phyloP scores from a whole-genome alignment of 2,329 filamentous ascomycete genomes.

The Hypoxylon sp. region DNA sequence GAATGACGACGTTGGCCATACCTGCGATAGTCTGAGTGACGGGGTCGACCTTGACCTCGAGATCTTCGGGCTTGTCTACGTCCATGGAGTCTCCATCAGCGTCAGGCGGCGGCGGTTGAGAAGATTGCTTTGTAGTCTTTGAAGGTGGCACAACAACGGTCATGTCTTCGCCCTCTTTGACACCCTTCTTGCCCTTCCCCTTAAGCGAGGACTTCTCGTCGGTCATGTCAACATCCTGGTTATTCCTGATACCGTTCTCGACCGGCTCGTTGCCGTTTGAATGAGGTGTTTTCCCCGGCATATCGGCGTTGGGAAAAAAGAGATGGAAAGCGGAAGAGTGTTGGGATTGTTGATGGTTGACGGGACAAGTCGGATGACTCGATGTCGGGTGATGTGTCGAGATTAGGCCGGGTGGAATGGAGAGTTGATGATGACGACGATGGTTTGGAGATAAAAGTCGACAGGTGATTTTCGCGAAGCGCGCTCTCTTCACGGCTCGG shows the following conservation, averaged over 20 bases:
- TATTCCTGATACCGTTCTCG: conserved; percentile 75
- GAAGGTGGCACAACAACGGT: conserved; percentile 82
- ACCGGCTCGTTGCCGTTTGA: conserved; percentile 77
- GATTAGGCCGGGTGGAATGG: conserved; percentile 23
- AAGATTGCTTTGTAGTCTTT: conserved; percentile 71
- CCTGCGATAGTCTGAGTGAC: conserved; percentile 70
- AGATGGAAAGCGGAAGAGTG: conserved; percentile 36
- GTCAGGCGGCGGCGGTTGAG: conserved; percentile 68
- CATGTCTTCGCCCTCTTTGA: conserved; percentile 81
- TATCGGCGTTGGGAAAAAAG: conserved; percentile 54
- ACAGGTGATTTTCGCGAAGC: conserved; percentile 41
- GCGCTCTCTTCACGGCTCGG: conserved; percentile 44
- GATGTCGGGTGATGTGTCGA: conserved; percentile 37
- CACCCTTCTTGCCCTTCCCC: conserved; percentile 72
- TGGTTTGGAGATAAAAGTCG: conserved; percentile 26
- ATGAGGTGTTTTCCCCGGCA: conserved; percentile 81
- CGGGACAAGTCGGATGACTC: conserved; percentile 34
- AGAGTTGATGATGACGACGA: conserved; percentile 27
- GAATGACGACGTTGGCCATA: conserved; percentile 48
- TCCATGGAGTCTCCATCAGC: conserved; percentile 79
- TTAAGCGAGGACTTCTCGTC: conserved; percentile 72
- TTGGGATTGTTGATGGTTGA: conserved; percentile 25
- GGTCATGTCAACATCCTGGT: conserved; percentile 79
- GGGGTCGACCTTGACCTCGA: conserved; percentile 70
- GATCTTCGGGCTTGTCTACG: conserved; percentile 64